Evolutionary conservation across 768 basidiomycete genomes (phyloP), one percentile per base, ranked within the genome.

Genomic region (Phaeolepiota aurea): DNA sequence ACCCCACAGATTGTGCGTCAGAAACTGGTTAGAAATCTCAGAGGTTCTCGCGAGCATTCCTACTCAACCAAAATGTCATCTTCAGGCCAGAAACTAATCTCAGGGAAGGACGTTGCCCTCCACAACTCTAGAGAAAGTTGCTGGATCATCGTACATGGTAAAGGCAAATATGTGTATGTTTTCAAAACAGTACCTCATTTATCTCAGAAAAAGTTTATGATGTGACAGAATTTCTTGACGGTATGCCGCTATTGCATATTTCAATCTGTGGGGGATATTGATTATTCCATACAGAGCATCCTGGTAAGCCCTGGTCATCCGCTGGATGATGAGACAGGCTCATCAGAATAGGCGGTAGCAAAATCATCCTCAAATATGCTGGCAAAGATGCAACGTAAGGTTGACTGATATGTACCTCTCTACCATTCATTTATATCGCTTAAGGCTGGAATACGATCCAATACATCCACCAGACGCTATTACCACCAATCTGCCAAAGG

Each of bases 391-490:
- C 88, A 21, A 94, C 84, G 79, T 87, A 58, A 28, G 84, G 57
- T 3, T 28, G n/a, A 28, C n/a, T n/a, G n/a, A n/a, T n/a, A n/a
- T n/a, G n/a, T n/a, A n/a, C n/a, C n/a, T n/a, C n/a, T n/a, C n/a
- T n/a, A n/a, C n/a, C n/a, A n/a, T n/a, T n/a, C n/a, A n/a, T n/a
- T n/a, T n/a, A n/a, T n/a, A n/a, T n/a, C n/a, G n/a, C n/a, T n/a
- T n/a, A n/a, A 35, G 33, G 15, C 33, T 72, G 46, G 87, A 85
- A 61, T 90, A 90, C 48, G 89, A 89, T 18, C 85, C 86, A 1
- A 88, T 96, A 37, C 92, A 94, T 54, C 91, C 92, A 2, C 89
- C 76, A 30, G 81, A 81, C 56, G 86, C 73, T 41, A 90, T 86
- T 47, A 79, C 73, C 15, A 78, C 75, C 14, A 76, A 91, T 55